Evolutionary conservation across 176 grass and related monocot species (phyloP).

Genomic region (Saccharum spontaneum): DNA sequence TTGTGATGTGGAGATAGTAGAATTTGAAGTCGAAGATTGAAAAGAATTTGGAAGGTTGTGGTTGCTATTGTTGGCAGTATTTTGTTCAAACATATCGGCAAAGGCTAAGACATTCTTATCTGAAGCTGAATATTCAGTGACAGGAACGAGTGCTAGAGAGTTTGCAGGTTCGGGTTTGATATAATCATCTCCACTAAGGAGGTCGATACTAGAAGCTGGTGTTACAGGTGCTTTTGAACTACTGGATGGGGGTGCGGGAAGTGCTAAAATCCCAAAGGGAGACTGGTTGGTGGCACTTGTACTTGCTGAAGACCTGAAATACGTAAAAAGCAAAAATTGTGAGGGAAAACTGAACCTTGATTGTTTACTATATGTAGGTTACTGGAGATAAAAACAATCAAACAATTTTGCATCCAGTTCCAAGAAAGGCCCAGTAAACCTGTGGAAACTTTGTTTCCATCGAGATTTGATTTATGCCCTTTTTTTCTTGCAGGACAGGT

Average conservation of each 20-base stretch:
- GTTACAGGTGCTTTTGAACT: conserved; percentile 35
- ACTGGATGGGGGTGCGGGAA: conserved; percentile 60
- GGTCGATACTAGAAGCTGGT: conserved; percentile 63
- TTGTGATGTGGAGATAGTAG: conserved; percentile 51
- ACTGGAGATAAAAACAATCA: not conserved
- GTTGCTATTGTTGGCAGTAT: conserved; percentile 47
- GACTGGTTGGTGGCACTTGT: conserved; percentile 53
- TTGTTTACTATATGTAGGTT: conserved; percentile 1
- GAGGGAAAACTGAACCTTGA: not conserved
- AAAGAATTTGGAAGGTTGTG: conserved; percentile 34
- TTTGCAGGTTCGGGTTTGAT: conserved; percentile 71
- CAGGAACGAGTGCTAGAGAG: conserved; percentile 64
- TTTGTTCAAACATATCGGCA: conserved; percentile 83
- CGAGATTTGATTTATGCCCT: not conserved
- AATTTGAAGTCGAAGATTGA: conserved; percentile 23
- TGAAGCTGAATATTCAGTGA: conserved; percentile 55
- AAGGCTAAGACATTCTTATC: conserved; percentile 82
- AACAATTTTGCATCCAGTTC: conserved; percentile 6
- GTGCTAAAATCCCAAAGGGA: conserved; percentile 60
- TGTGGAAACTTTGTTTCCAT: not conserved
- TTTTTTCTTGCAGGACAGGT: not conserved
- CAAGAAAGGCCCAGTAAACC: not conserved
- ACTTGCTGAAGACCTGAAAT: conserved; percentile 49
- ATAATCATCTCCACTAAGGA: conserved; percentile 84
- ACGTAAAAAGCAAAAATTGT: not conserved